Evolutionary conservation across 805 yeast genomes (phyloP).

Genomic region (Saturnispora zaruensis): DNA sequence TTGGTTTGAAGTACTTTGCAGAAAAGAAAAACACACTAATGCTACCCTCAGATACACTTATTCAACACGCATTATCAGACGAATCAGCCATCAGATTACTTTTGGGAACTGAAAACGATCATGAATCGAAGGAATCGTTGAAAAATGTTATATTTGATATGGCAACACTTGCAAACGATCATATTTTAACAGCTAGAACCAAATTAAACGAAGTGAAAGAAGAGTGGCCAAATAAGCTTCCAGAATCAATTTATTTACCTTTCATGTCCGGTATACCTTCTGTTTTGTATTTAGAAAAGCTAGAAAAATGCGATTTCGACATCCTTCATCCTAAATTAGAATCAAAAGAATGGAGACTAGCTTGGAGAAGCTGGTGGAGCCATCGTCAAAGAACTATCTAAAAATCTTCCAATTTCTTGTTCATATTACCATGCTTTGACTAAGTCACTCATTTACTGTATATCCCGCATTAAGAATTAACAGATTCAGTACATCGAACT

Average conservation of each 20-base stretch:
- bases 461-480: neutral
- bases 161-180: constrained; percentile 75
- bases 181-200: constrained; percentile 57
- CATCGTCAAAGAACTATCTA: constrained; percentile 22
- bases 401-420: neutral
- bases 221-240: constrained; percentile 32
- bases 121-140: constrained; percentile 27
- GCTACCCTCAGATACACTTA: constrained; percentile 56
- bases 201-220: constrained; percentile 35
- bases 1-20: constrained; percentile 54
- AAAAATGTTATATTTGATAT: constrained; percentile 58
- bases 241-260: constrained; percentile 62
- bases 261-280: constrained; percentile 62
- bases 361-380: constrained; percentile 48
- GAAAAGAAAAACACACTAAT: constrained; percentile 40
- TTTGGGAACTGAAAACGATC: constrained; percentile 34
- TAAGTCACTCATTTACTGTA: neutral
- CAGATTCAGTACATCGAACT: no score
- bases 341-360: constrained; percentile 55
- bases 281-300: constrained; percentile 46
- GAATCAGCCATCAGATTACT: constrained; percentile 47
- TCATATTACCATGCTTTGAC: neutral
- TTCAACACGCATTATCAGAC: constrained; percentile 47
- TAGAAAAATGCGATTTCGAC: constrained; percentile 62
- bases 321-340: constrained; percentile 36